Conservation (phyloP, 1,284 basidiomycete species). For the Tilletia caries region DNA sequence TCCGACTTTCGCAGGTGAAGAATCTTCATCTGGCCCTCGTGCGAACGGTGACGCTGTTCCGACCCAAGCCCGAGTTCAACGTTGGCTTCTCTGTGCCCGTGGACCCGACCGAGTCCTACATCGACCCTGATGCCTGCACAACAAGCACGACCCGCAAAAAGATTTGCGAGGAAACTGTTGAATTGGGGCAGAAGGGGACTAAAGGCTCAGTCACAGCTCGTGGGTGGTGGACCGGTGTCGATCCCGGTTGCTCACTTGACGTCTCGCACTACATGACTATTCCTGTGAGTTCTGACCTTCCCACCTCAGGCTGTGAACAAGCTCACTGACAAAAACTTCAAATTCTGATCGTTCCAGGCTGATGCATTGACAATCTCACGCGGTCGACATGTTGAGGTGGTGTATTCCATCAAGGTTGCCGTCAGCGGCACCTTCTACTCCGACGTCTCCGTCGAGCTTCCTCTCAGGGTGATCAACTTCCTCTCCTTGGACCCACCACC, state of each 20-base stretch:
- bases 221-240: conserved; percentile 51
- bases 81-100: conserved; percentile 28
- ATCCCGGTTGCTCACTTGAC: conserved; percentile 34
- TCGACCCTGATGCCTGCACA: conserved; percentile 42
- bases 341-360: conserved; percentile 49
- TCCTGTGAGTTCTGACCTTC: conserved; percentile 22
- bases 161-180: conserved; percentile 41
- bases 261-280: conserved; percentile 46
- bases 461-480: conserved; percentile 72
- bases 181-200: conserved; percentile 46
- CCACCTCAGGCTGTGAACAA: conserved; percentile 60
- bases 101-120: conserved; percentile 23
- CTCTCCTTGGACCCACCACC: conserved; percentile 75
- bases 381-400: conserved; percentile 73
- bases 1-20: conserved; percentile 56
- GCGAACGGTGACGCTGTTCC: conserved; percentile 70
- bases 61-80: conserved; percentile 59
- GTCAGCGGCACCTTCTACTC: conserved; percentile 67
- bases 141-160: conserved; percentile 45
- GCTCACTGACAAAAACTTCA: conserved; percentile 52
- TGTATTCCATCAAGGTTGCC: conserved; percentile 71
- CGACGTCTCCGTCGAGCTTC: conserved; percentile 67
- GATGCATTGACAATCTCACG: conserved; percentile 73
- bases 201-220: conserved; percentile 39
- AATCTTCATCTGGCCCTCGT: conserved; percentile 67